Base-by-base conservation (phyloP, 495 filamentous ascomycete species). In the Hapsidospora chrysogenum region DNA sequence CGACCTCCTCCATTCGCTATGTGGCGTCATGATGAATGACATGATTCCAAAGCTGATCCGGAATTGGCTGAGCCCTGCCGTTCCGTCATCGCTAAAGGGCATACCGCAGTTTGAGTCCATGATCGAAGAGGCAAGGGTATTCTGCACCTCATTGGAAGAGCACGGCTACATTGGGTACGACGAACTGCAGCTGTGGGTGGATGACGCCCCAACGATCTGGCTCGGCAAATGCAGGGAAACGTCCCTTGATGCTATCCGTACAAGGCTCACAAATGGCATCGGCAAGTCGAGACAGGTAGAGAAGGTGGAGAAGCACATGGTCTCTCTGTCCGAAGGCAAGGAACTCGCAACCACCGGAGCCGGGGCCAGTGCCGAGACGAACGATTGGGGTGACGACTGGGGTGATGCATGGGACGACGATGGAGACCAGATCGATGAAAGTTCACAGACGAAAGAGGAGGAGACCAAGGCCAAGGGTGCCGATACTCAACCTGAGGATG, bases 131-230 rank as follows among this genome's bases (percentile, higher is more conserved):
- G 71, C 83, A 7, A 53, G 63, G 23, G 48, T 63, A 6, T 82
- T 95, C 43, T 76, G 74, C 23, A 53, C 58, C 7, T 62, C 52
- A 2, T 53, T 95, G 9, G 69, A 75, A 29, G 52, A 55, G 1
- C 57, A 79, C 9, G 63, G 68, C 0, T 85, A 81, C 72, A 64
- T 66, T 17, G 80, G 80, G 14, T 66, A 78, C 16, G 66, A 72
- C 38, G 69, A 74, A 14, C 53, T 96, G 36, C 61, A 72, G 8
- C 76, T 82, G 27, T 97, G 89, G 89, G 72, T 78, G 0, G 72
- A 78, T 20, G 72, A 74, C 32, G 79, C 78, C 5, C 78, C 87
- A 4, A 69, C 70, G 16, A 67, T 85, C 9, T 97, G 89, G 89
- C 63, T 95, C 15, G 69, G 73, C n/a, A 85, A 80, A 49, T 75